Conservation (phyloP, 495 filamentous ascomycete species). For the Neurospora terricola region DNA sequence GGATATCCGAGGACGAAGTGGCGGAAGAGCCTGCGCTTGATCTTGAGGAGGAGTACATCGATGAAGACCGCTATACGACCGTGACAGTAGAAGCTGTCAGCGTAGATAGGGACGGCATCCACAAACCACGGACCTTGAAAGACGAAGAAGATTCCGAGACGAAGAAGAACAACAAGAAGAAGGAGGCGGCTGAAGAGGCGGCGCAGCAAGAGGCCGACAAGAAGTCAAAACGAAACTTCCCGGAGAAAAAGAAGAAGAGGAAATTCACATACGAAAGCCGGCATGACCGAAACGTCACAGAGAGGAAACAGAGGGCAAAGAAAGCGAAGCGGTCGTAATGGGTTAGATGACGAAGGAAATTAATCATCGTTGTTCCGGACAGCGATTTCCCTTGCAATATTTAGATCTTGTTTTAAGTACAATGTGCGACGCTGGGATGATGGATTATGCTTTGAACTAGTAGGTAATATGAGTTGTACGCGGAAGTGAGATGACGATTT, state of each 20-base stretch:
- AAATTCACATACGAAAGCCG: conserved; percentile 91
- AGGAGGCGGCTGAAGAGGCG: neutral
- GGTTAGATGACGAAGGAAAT: neutral
- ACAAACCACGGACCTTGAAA: conserved; percentile 36
- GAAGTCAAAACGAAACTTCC: conserved; percentile 19
- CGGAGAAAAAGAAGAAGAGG: conserved; percentile 63
- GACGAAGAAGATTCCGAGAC: conserved; percentile 34
- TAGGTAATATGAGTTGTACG: neutral
- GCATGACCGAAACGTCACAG: conserved; percentile 55
- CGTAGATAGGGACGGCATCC: conserved; percentile 59
- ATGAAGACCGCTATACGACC: conserved; percentile 90
- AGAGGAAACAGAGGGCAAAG: conserved; percentile 56
- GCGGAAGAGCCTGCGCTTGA: conserved; percentile 42
- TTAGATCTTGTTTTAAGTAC: neutral
- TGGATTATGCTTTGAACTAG: neutral
- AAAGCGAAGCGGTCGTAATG: conserved; percentile 28
- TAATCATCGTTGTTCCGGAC: neutral
- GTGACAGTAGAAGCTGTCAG: conserved; percentile 91
- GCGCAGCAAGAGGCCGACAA: conserved; percentile 22
- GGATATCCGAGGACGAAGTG: conserved; percentile 46
- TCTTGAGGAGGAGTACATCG: conserved; percentile 87
- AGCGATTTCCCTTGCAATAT: neutral
- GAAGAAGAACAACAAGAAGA: conserved; percentile 16
- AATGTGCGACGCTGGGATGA: neutral
- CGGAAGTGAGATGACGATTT: neutral